A percentile compares a stretch with the other conserved stretches of the same genome.
phyloP scores from a whole-genome alignment of 176 grass and related monocot genomes.

The Phoenix roebelenii region DNA sequence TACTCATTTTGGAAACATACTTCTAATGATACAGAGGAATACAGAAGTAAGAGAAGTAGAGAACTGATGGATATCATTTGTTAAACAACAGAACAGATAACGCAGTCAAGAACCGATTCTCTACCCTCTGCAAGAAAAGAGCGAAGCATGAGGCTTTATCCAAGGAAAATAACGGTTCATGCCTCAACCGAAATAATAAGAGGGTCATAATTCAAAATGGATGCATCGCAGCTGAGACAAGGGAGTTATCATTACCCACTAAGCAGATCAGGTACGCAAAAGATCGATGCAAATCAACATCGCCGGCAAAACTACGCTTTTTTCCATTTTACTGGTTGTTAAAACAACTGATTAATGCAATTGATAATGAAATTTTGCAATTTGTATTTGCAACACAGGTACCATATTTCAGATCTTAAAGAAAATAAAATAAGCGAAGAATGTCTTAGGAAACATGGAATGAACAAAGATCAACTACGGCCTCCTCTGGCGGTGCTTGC shows the following conservation, averaged over 20 bases:
- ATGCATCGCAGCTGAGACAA: constrained; percentile 23
- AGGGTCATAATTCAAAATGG: constrained; percentile 35
- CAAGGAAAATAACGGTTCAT: constrained; percentile 53
- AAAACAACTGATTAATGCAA: constrained; percentile 9
- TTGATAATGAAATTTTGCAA: not conserved
- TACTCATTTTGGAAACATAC: constrained; percentile 10
- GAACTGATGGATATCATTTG: not conserved
- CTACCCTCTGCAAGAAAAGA: constrained; percentile 80
- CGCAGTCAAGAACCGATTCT: constrained; percentile 91
- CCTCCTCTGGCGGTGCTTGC: constrained; percentile 53
- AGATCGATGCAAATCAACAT: not conserved
- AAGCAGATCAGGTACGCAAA: constrained; percentile 58
- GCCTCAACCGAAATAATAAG: constrained; percentile 40
- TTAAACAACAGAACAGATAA: constrained; percentile 63
- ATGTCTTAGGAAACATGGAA: constrained; percentile 31
- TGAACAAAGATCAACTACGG: constrained; percentile 22
- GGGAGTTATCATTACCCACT: constrained; percentile 33
- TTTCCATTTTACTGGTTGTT: no score
- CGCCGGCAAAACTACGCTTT: no score
- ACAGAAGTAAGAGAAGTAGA: no score
- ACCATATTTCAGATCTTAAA: constrained; percentile 32
- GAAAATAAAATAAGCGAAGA: constrained; percentile 34
- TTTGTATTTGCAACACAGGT: constrained; percentile 29
- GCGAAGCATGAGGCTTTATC: constrained; percentile 48
- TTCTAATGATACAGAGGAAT: no score